These are phyloP conservation scores for Haberlea rhodopensis DNA, from an alignment of 257 asterid species.

Conservation along the genomic window DNA sequence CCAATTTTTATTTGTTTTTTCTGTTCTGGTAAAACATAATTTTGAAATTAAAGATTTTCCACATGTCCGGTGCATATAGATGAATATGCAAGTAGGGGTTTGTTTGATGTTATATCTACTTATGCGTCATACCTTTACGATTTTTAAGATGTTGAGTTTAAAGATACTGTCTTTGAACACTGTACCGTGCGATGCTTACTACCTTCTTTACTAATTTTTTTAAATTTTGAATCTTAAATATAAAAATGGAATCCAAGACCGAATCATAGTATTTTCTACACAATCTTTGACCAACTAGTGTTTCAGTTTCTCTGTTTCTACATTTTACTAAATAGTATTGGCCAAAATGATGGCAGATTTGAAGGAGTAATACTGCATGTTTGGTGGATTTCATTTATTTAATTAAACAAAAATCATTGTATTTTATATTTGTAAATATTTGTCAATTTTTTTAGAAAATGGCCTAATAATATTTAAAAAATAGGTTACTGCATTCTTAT, in stretches of 20 bases:
- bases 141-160: too few species aligned
- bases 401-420: not conserved
- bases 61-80: not conserved
- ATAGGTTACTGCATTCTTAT: too few species aligned
- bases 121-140: too few species aligned
- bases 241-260: not conserved
- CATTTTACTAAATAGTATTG: not conserved
- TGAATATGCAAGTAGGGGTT: too few species aligned
- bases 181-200: too few species aligned
- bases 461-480: too few species aligned
- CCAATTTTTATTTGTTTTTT: constrained; percentile 1
- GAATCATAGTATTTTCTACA: constrained; percentile 12
- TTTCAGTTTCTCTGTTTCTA: not conserved
- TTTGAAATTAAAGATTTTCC: constrained; percentile 3
- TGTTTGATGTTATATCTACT: too few species aligned
- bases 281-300: constrained; percentile 29
- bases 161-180: too few species aligned
- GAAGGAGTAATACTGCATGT: constrained; percentile 18
- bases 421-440: too few species aligned
- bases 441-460: too few species aligned
- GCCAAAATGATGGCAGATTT: constrained; percentile 22
- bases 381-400: too few species aligned
- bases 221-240: not conserved
- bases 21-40: constrained; percentile 23
- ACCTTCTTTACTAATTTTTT: too few species aligned